Percentiles rank a stretch among this genome's conserved stretches.
phyloP scores from a whole-genome alignment of 352 stramenopile species.

The Phytophthora quininea region DNA sequence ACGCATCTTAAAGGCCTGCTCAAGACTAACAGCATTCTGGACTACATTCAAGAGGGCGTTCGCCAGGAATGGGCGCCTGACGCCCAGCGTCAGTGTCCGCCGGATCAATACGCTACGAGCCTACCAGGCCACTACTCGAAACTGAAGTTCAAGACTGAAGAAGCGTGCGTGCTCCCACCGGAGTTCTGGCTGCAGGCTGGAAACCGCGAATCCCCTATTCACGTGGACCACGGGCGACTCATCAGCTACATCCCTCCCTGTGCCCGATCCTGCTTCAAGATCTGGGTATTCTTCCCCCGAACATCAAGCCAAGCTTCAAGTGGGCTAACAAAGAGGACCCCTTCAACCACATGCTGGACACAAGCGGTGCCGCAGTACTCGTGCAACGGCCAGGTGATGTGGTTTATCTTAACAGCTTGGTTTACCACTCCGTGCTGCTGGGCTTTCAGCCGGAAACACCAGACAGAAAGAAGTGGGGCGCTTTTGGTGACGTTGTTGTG shows the following conservation, averaged over 20 bases:
- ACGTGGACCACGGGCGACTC: slow-evolving; percentile 7
- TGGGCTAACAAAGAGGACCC: slow-evolving; percentile 1
- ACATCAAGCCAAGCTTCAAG: background rate
- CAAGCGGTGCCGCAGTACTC: background rate
- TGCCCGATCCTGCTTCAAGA: slow-evolving; percentile 5
- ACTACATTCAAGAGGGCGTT: background rate
- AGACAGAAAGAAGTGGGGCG: background rate
- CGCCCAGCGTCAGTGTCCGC: background rate
- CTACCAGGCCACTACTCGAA: background rate
- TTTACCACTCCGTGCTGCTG: slow-evolving; percentile 1
- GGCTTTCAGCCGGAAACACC: background rate
- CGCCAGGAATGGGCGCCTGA: background rate
- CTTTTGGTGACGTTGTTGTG: slow-evolving; percentile 8
- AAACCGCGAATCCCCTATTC: slow-evolving; percentile 7
- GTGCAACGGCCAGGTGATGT: slow-evolving; percentile 7
- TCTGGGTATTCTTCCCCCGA: slow-evolving; percentile 10
- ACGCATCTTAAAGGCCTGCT: background rate
- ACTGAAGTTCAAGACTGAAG: background rate
- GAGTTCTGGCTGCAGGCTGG: slow-evolving; percentile 7
- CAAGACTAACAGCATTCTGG: background rate
- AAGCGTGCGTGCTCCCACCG: background rate
- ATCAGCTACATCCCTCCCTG: slow-evolving; percentile 8
- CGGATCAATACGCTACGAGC: background rate
- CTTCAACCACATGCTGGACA: slow-evolving; percentile 10
- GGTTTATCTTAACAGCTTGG: slow-evolving; percentile 5